Percentiles rank a stretch among this genome's conserved stretches.
These are phyloP conservation scores for Bruguiera sexangula DNA, from an alignment of 345 rosid genomes.

Conservation along the genomic window DNA sequence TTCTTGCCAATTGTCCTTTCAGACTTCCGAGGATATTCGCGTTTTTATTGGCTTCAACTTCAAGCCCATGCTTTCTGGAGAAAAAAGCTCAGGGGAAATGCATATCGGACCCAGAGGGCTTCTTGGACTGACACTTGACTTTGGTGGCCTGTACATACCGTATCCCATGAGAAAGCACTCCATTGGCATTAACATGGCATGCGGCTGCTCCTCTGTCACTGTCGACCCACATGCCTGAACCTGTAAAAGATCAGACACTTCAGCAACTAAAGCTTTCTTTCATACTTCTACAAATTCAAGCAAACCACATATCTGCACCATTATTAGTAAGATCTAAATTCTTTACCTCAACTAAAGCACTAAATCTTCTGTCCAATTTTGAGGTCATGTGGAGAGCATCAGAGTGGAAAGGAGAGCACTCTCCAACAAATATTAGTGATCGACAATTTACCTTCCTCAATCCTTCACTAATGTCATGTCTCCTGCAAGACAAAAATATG, in stretches of 20 bases:
- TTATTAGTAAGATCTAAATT: no score
- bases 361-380: slow-evolving; percentile 67
- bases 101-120: slow-evolving; percentile 32
- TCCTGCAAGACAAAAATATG: slow-evolving; percentile 41
- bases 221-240: slow-evolving; percentile 34
- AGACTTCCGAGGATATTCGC: slow-evolving; percentile 10
- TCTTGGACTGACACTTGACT: slow-evolving; percentile 25
- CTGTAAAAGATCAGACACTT: slow-evolving; percentile 10
- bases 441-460: slow-evolving; percentile 73
- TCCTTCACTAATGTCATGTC: slow-evolving; percentile 74
- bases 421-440: slow-evolving; percentile 82
- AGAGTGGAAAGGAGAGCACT: slow-evolving; percentile 71
- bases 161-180: slow-evolving; percentile 31
- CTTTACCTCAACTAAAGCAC: slow-evolving; percentile 86
- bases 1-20: not conserved
- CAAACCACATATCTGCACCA: not conserved
- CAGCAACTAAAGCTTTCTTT: not conserved
- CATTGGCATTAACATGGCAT: slow-evolving; percentile 32
- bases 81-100: slow-evolving; percentile 32
- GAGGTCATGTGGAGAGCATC: slow-evolving; percentile 89
- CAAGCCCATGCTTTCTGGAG: slow-evolving; percentile 37
- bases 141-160: slow-evolving; percentile 24
- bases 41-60: slow-evolving; percentile 31
- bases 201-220: slow-evolving; percentile 35
- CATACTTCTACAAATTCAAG: not conserved